phyloP scores from a whole-genome alignment of 176 grass and related monocot genomes.

The Triticum turgidum region DNA sequence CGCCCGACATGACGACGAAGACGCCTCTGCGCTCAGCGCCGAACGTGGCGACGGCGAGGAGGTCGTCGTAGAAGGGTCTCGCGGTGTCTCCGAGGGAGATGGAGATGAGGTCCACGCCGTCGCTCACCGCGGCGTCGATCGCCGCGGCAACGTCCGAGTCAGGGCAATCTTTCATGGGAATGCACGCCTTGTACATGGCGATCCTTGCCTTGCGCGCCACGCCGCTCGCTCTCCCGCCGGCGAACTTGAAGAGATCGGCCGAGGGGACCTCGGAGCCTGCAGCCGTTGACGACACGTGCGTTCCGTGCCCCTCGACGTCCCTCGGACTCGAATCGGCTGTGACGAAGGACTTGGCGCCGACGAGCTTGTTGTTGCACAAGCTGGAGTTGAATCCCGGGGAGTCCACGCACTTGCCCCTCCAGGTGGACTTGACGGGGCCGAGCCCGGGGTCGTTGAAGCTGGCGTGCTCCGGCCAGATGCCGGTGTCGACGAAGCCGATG shows the following conservation, averaged over 20 bases:
- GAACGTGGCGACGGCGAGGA: constrained; percentile 21
- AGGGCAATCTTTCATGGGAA: too few species aligned
- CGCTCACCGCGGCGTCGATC: constrained; percentile 27
- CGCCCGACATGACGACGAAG: constrained; percentile 15
- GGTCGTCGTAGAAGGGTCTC: not conserved
- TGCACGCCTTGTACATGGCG: constrained; percentile 31
- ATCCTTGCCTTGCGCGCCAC: constrained; percentile 23
- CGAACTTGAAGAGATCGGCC: not conserved
- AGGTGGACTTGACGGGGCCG: not conserved
- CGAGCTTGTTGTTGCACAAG: constrained; percentile 42
- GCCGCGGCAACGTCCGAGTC: not conserved
- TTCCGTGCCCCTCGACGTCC: too few species aligned
- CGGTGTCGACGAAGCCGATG: constrained; percentile 53
- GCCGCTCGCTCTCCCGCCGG: constrained; percentile 8
- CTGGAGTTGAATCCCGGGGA: constrained; percentile 38
- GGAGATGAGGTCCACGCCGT: constrained; percentile 46
- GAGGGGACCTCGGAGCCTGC: not conserved
- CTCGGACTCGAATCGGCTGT: not conserved
- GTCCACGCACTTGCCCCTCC: constrained; percentile 30
- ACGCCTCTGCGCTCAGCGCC: constrained; percentile 16
- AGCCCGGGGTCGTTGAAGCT: constrained; percentile 40
- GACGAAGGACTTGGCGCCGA: constrained; percentile 49
- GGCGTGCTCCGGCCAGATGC: constrained; percentile 45
- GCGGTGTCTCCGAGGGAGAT: not conserved
- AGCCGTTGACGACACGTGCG: constrained; percentile 9